phyloP scores from a whole-genome alignment of 169 alveolate genomes.

The Plasmodium malariae region DNA sequence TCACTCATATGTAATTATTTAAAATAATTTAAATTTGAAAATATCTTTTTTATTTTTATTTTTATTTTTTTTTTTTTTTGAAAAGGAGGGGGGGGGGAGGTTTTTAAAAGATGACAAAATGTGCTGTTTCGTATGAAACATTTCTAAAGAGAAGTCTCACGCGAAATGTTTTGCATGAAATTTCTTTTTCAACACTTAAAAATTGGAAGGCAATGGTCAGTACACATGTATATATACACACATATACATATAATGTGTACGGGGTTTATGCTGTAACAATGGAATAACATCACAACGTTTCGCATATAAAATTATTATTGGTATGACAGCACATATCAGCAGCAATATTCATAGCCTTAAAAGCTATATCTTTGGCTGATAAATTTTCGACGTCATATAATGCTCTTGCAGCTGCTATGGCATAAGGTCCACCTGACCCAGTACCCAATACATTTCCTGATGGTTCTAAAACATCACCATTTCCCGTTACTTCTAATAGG shows the following conservation, averaged over 20 bases:
- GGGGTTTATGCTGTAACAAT: background rate
- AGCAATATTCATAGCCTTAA: slow-evolving; percentile 86
- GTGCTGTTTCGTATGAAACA: too few species aligned
- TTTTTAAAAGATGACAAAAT: background rate
- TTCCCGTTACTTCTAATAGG: slow-evolving; percentile 87
- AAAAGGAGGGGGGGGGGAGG: too few species aligned
- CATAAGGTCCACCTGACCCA: slow-evolving; percentile 92
- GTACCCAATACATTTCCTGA: slow-evolving; percentile 88
- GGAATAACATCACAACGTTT: slow-evolving; percentile 49
- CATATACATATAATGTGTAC: too few species aligned
- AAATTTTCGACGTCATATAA: slow-evolving; percentile 82
- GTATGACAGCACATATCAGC: slow-evolving; percentile 88
- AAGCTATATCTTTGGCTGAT: slow-evolving; percentile 85
- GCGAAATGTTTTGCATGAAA: background rate
- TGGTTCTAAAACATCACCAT: slow-evolving; percentile 89
- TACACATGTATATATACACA: background rate
- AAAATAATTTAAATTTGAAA: background rate
- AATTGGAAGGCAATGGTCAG: slow-evolving; percentile 1
- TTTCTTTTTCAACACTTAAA: slow-evolving; percentile 16
- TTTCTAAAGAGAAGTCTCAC: background rate
- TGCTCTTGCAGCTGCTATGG: slow-evolving; percentile 90
- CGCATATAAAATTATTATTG: slow-evolving; percentile 81
- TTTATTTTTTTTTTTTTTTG: too few species aligned
- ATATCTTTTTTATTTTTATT: too few species aligned
- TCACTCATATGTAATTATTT: background rate